Conservation (phyloP, 805 yeast genomes). For the Metschnikowia chrysomelidarum region DNA sequence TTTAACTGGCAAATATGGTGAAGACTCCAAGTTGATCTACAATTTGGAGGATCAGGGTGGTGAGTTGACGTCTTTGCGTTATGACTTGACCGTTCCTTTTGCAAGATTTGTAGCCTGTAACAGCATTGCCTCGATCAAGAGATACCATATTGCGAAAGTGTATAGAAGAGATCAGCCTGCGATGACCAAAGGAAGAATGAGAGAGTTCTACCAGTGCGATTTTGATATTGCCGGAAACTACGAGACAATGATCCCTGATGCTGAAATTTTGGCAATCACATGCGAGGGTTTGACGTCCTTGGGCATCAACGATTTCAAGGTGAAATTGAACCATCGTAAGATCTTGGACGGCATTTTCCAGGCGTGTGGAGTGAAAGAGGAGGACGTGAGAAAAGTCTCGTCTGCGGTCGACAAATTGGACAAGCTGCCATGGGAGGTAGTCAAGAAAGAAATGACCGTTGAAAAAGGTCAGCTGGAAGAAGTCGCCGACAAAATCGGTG, state of each 20-base stretch:
- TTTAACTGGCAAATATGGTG: conserved; percentile 96
- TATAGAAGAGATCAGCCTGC: conserved; percentile 99
- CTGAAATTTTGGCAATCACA: conserved; percentile 77
- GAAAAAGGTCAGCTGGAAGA: conserved; percentile 90
- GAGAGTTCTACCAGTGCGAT: conserved; percentile 99
- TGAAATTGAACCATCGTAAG: conserved; percentile 93
- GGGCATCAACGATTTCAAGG: conserved; percentile 85
- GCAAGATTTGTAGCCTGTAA: conserved; percentile 97
- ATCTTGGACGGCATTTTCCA: conserved; percentile 93
- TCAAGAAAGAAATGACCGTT: conserved; percentile 84
- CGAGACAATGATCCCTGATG: conserved; percentile 95
- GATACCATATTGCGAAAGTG: conserved; percentile 97
- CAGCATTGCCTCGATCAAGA: conserved; percentile 81
- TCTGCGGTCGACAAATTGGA: conserved; percentile 97
- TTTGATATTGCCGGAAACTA: conserved; percentile 93
- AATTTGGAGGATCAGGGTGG: conserved; percentile 99
- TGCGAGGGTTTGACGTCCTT: conserved; percentile 82
- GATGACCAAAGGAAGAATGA: conserved; percentile 99
- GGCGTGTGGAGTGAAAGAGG: conserved; percentile 91
- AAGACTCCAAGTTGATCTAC: conserved; percentile 94
- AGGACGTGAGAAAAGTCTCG: conserved; percentile 89
- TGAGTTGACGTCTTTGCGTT: conserved; percentile 90
- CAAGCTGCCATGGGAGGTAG: conserved; percentile 93
- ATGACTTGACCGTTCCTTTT: conserved; percentile 97
- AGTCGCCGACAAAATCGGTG: conserved; percentile 92